Evolutionary conservation across 441 rosid genomes (phyloP).

Genomic region (Erodium texanum): DNA sequence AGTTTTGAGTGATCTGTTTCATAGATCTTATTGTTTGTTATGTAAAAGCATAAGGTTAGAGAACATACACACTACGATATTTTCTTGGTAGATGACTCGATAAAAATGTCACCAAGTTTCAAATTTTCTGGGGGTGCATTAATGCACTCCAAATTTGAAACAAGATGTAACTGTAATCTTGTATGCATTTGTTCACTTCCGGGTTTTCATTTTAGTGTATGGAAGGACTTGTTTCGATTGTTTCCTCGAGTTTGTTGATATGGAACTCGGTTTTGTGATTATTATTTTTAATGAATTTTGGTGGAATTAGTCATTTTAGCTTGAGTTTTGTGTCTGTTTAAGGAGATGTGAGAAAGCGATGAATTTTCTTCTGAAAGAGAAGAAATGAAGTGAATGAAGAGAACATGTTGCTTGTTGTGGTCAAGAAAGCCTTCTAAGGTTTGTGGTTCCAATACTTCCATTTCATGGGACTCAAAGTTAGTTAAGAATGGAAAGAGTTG

Average conservation of each 20-base stretch:
- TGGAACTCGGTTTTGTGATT: neutral
- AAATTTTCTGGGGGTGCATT: too few relatives aligned
- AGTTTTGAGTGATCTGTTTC: neutral
- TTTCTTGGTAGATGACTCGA: neutral
- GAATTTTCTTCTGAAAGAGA: neutral
- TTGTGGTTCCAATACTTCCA: neutral
- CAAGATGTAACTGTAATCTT: too few relatives aligned
- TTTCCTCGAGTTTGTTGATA: neutral
- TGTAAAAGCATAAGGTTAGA: neutral
- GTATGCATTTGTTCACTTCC: neutral
- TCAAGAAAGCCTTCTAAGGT: neutral
- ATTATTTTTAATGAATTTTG: too few relatives aligned
- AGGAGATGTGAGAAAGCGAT: neutral
- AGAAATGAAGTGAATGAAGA: neutral
- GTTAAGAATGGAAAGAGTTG: too few relatives aligned
- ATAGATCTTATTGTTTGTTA: neutral
- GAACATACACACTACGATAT: neutral
- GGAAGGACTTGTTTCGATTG: neutral
- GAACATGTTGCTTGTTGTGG: neutral
- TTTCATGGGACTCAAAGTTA: too few relatives aligned
- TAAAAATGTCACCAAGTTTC: too few relatives aligned
- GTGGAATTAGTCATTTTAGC: neutral
- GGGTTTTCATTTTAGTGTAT: neutral
- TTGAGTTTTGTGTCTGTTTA: neutral
- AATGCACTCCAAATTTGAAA: neutral